Base-by-base conservation (phyloP, 192 early-diverging fungal species). In the Anaeromyces robustus region DNA sequence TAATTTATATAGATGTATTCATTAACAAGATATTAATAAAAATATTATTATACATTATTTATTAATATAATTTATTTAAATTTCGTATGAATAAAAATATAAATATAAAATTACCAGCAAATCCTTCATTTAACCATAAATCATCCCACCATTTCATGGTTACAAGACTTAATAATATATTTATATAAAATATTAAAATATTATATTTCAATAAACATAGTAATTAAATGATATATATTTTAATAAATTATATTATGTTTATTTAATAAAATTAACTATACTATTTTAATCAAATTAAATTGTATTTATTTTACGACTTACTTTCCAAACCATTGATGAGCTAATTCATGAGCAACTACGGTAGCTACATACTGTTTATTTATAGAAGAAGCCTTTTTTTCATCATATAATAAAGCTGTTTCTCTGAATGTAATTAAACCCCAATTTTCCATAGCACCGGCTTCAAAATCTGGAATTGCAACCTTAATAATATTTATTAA, bases 61-160 rank as follows among this genome's bases (percentile, higher is more conserved):
- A 41, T 41, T 41, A 16, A 12, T 41, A 41, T 41, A 12, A 41
- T 41, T 41, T 12, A 41, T 41, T 41, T 41, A n/a, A n/a, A n/a
- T n/a, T n/a, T n/a, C n/a, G n/a, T n/a, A n/a, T n/a, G n/a, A n/a
- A n/a, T n/a, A n/a, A n/a, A n/a, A n/a, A n/a, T n/a, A n/a, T n/a
- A n/a, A n/a, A n/a, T n/a, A n/a, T n/a, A n/a, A 1, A 39, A 14
- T 39, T 52, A 52, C 43, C 43, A 52, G 97, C 97, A 86, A 98
- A 98, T 32, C 96, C 96, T 87, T 98, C 97, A 84, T 98, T 98
- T 82, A 98, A 87, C 96, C 96, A 98, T 77, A 97, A 86, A 83
- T 94, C 52, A 81, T 90, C 92, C 96, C 96, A 98, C 96, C 96
- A 97, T 84, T 94, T 92, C 94, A 95, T 96, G 7, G 96, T 97